Conservation (phyloP, 805 yeast species). For the Zygoascus bituminiphila region DNA sequence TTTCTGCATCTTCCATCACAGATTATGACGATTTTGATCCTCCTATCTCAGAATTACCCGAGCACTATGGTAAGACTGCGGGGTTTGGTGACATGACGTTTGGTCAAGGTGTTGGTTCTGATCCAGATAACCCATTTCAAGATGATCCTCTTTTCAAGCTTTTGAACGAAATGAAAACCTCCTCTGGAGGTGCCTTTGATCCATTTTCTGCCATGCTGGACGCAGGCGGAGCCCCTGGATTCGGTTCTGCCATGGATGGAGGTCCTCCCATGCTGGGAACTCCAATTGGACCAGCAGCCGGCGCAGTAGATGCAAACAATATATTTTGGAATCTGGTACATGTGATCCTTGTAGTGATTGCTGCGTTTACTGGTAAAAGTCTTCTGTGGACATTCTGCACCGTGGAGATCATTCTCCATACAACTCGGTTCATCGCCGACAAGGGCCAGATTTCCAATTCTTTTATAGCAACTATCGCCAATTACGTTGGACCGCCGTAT, state of each 20-base stretch:
- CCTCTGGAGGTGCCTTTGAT: constrained; percentile 2
- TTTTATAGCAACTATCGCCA: constrained; percentile 19
- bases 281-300: neutral
- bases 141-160: constrained; percentile 19
- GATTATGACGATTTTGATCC: neutral
- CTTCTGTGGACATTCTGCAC: constrained; percentile 19
- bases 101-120: neutral
- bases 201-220: constrained; percentile 9
- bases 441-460: constrained; percentile 1
- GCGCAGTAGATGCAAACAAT: constrained; percentile 1
- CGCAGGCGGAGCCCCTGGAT: neutral
- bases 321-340: constrained; percentile 20
- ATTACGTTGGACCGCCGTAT: constrained; percentile 24
- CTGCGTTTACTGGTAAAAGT: constrained; percentile 15
- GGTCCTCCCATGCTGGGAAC: neutral
- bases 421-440: constrained; percentile 21
- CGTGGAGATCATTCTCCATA: constrained; percentile 18
- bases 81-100: neutral
- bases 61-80: neutral
- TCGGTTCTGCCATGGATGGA: neutral
- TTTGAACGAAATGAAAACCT: constrained; percentile 16
- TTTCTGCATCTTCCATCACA: neutral
- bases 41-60: neutral
- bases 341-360: constrained; percentile 10
- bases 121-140: neutral